These are phyloP conservation scores for Phialocephala sp. DNA, from an alignment of 2,329 filamentous ascomycete genomes.

Conservation along the genomic window DNA sequence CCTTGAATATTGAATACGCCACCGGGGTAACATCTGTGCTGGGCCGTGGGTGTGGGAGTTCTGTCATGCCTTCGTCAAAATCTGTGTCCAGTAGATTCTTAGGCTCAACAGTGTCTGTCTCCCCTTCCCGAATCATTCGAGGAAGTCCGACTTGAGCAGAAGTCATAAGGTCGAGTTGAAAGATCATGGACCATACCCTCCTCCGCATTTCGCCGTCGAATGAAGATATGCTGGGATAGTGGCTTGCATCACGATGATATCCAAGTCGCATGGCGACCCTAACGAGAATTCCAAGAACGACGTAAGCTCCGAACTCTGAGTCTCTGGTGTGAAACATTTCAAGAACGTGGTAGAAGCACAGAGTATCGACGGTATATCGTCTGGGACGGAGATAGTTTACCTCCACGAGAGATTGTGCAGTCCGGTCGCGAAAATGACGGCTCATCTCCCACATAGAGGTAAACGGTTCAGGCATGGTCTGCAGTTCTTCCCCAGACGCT, in stretches of 20 bases:
- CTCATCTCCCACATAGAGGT: constrained; percentile 1
- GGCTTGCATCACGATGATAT: constrained; percentile 61
- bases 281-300: constrained; percentile 56
- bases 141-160: constrained; percentile 71
- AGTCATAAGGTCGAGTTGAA: constrained; percentile 66
- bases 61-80: constrained; percentile 59
- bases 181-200: constrained; percentile 58
- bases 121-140: constrained; percentile 66
- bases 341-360: constrained; percentile 57
- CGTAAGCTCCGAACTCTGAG: constrained; percentile 58
- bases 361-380: constrained; percentile 52
- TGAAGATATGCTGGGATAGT: constrained; percentile 51
- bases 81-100: constrained; percentile 69
- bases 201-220: constrained; percentile 67
- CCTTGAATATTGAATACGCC: constrained; percentile 59
- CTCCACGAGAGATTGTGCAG: constrained; percentile 56
- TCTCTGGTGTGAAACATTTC: constrained; percentile 56
- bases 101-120: constrained; percentile 65
- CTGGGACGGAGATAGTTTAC: constrained; percentile 56
- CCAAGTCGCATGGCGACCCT: constrained; percentile 63
- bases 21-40: constrained; percentile 61
- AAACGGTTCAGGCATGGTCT: constrained; percentile 38
- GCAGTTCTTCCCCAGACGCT: constrained; percentile 42
- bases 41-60: constrained; percentile 61
- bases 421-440: constrained; percentile 52